A percentile compares a stretch with the other conserved stretches of the same genome.
phyloP scores from a whole-genome alignment of 176 grass and related monocot genomes.

The Oryza glaberrima region DNA sequence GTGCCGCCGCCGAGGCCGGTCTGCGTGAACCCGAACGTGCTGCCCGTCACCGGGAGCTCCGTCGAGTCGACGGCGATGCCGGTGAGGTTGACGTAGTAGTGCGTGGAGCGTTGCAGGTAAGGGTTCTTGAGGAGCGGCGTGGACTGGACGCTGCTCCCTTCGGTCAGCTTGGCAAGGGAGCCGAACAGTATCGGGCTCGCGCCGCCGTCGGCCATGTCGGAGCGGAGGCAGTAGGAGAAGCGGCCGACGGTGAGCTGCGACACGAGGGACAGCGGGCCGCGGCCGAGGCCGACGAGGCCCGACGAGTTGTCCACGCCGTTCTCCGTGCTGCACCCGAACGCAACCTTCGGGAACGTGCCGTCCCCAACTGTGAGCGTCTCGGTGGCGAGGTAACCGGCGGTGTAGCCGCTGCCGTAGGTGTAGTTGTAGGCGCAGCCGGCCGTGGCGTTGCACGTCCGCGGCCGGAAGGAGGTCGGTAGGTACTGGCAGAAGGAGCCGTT shows the following conservation, averaged over 20 bases:
- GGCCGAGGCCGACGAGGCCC: conserved; percentile 44
- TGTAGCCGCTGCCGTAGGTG: no score
- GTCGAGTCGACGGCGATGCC: conserved; percentile 49
- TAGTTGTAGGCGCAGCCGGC: no score
- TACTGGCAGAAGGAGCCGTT: conserved; percentile 1
- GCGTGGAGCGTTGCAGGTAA: neutral
- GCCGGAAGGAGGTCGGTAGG: neutral
- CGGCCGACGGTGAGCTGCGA: conserved; percentile 54
- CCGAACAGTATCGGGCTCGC: conserved; percentile 53
- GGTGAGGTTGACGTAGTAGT: conserved; percentile 68
- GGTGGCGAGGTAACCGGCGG: no score
- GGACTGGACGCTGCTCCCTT: conserved; percentile 37
- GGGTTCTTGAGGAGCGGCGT: conserved; percentile 53
- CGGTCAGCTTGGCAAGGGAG: conserved; percentile 36
- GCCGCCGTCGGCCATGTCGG: conserved; percentile 4
- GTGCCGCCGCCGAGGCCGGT: conserved; percentile 41
- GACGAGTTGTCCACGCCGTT: conserved; percentile 21
- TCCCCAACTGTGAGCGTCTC: no score
- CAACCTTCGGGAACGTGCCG: no score
- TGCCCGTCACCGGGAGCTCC: conserved; percentile 34
- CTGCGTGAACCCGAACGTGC: conserved; percentile 41
- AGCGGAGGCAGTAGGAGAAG: conserved; percentile 67
- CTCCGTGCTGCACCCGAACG: conserved; percentile 44
- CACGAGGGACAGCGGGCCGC: conserved; percentile 46
- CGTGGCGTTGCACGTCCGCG: no score